A percentile compares a stretch with the other conserved stretches of the same genome.
Conservation (phyloP, 164 flowering plant species). For the Vitis rupestris region DNA sequence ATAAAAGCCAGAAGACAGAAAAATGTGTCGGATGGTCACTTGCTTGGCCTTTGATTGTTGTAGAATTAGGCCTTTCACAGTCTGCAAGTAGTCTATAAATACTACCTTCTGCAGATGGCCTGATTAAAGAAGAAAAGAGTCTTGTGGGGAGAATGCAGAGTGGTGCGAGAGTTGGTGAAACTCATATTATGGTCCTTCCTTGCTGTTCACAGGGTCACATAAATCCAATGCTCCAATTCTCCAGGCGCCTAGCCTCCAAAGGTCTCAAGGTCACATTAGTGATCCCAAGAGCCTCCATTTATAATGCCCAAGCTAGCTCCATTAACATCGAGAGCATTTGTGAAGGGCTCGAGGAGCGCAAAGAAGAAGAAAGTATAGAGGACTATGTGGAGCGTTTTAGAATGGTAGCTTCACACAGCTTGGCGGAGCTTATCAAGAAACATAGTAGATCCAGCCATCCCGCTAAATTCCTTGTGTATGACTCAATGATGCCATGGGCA, state of each 20-base stretch:
- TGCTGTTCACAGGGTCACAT: constrained; percentile 38
- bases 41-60: too few species aligned
- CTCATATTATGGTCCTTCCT: constrained; percentile 20
- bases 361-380: neutral
- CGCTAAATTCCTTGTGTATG: constrained; percentile 37
- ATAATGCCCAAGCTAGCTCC: neutral
- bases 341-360: neutral
- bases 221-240: constrained; percentile 39
- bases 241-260: constrained; percentile 27
- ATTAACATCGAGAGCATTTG: constrained; percentile 11
- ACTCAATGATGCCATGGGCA: constrained; percentile 45
- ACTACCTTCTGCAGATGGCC: too few species aligned
- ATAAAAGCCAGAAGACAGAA: too few species aligned
- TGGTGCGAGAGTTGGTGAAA: neutral
- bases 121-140: too few species aligned
- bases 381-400: constrained; percentile 4
- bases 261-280: constrained; percentile 23
- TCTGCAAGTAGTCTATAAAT: too few species aligned
- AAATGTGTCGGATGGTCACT: too few species aligned
- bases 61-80: too few species aligned
- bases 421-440: constrained; percentile 27
- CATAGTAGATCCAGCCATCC: constrained; percentile 6
- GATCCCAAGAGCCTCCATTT: constrained; percentile 15
- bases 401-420: constrained; percentile 8
- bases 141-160: neutral